Conservation (phyloP, 495 filamentous ascomycete species). For the Neurospora sp. region DNA sequence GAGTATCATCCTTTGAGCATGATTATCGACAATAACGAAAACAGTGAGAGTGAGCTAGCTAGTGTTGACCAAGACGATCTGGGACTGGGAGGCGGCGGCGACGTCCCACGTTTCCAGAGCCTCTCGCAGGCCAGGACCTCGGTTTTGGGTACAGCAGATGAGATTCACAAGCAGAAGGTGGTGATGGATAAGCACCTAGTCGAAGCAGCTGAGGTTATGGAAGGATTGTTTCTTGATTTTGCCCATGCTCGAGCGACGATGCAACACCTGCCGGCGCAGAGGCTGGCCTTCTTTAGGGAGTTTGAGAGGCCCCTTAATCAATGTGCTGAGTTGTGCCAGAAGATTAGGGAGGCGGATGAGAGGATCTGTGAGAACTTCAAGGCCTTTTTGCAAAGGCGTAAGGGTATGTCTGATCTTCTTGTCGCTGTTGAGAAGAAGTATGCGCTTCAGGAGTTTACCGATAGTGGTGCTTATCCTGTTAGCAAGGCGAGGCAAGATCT, state of each 20-base stretch:
- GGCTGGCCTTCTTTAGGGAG: not conserved
- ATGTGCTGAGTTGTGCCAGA: not conserved
- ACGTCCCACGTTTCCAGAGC: not conserved
- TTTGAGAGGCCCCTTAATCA: not conserved
- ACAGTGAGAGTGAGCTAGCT: too few species aligned
- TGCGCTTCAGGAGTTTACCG: not conserved
- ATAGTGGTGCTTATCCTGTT: not conserved
- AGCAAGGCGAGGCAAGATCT: not conserved
- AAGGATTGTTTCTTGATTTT: accelerated
- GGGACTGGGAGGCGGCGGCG: too few species aligned
- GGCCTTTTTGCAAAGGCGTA: not conserved
- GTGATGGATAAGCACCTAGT: not conserved
- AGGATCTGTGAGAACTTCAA: not conserved
- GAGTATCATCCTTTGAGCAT: not conserved
- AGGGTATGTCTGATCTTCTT: not conserved
- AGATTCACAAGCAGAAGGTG: not conserved
- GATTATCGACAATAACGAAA: too few species aligned
- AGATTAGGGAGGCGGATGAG: not conserved
- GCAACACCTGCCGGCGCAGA: not conserved
- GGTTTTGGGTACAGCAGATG: not conserved
- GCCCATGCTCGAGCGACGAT: not conserved
- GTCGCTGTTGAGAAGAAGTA: not conserved
- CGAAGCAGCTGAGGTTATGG: not conserved
- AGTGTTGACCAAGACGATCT: not conserved
- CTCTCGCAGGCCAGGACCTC: not conserved